A percentile compares a stretch with the other conserved stretches of the same genome.
phyloP scores from a whole-genome alignment of 2,329 filamentous ascomycete genomes.

The Lachnellula arida region DNA sequence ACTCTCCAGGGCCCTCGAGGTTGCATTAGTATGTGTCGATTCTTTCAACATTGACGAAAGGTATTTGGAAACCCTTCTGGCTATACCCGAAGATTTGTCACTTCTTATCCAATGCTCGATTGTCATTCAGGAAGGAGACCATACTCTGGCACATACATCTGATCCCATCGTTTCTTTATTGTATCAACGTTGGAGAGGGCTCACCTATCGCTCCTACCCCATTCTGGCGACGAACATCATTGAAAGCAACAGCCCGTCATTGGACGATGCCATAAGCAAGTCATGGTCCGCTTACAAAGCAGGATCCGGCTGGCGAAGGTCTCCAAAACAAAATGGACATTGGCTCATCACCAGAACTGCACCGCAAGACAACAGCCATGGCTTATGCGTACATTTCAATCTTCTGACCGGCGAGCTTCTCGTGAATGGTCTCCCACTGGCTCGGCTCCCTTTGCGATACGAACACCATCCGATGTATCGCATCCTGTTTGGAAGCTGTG shows the following conservation, averaged over 20 bases:
- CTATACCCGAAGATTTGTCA: not conserved
- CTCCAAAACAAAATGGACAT: slow-evolving; percentile 14
- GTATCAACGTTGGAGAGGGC: not conserved
- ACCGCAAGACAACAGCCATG: not conserved
- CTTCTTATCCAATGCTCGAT: slow-evolving; percentile 7
- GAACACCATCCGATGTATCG: slow-evolving; percentile 37
- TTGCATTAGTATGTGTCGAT: slow-evolving; percentile 5
- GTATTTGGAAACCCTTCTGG: not conserved
- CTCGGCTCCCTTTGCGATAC: slow-evolving; percentile 42
- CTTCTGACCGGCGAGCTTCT: slow-evolving; percentile 47
- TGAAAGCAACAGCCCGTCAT: not conserved
- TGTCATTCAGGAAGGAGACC: slow-evolving; percentile 3
- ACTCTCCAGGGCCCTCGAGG: not conserved
- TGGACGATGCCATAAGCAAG: slow-evolving; percentile 9
- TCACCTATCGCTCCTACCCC: not conserved
- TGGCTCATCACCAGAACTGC: slow-evolving; percentile 27
- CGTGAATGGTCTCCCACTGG: slow-evolving; percentile 44
- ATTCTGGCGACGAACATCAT: not conserved
- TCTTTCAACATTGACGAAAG: slow-evolving; percentile 5
- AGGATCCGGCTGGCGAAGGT: slow-evolving; percentile 15
- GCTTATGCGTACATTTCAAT: slow-evolving; percentile 40
- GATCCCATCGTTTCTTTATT: not conserved
- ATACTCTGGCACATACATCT: not conserved
- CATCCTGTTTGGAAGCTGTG: slow-evolving; percentile 38
- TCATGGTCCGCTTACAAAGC: slow-evolving; percentile 18